Conservation (phyloP, 2,329 filamentous ascomycete genomes). For the Fusarium guadeloupense region DNA sequence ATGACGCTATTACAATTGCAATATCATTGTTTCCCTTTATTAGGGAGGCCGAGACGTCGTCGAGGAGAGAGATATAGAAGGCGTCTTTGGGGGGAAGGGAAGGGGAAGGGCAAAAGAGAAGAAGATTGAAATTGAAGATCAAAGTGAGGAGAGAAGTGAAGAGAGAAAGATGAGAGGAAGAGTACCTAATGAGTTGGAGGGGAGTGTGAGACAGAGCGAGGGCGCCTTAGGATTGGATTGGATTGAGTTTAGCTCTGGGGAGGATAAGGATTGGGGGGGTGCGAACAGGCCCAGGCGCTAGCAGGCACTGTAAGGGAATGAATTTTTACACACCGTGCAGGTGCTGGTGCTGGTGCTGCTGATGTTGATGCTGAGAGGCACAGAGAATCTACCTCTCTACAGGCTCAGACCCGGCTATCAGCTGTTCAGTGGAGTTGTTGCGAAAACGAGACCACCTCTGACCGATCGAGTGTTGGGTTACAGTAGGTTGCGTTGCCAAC, state of each 20-base stretch:
- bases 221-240: constrained; percentile 42
- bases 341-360: constrained; percentile 1
- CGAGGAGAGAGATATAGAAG: constrained; percentile 32
- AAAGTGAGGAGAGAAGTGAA: constrained; percentile 37
- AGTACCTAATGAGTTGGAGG: constrained; percentile 32
- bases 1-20: constrained; percentile 43
- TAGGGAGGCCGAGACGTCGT: constrained; percentile 34
- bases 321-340: constrained; percentile 13
- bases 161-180: constrained; percentile 33
- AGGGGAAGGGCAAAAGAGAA: constrained; percentile 23
- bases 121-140: constrained; percentile 35
- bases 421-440: constrained; percentile 26
- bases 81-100: constrained; percentile 25
- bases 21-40: constrained; percentile 42
- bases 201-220: constrained; percentile 32
- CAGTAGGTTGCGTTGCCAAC: no score
- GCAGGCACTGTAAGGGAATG: constrained; percentile 19
- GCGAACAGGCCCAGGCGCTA: constrained; percentile 25
- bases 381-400: constrained; percentile 21
- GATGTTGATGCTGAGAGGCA: constrained; percentile 4
- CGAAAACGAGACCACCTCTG: constrained; percentile 26
- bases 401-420: no score
- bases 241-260: constrained; percentile 43
- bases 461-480: no score
- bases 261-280: constrained; percentile 30